phyloP scores from a whole-genome alignment of 176 grass and related monocot genomes.

The Thinopyrum elongatum region DNA sequence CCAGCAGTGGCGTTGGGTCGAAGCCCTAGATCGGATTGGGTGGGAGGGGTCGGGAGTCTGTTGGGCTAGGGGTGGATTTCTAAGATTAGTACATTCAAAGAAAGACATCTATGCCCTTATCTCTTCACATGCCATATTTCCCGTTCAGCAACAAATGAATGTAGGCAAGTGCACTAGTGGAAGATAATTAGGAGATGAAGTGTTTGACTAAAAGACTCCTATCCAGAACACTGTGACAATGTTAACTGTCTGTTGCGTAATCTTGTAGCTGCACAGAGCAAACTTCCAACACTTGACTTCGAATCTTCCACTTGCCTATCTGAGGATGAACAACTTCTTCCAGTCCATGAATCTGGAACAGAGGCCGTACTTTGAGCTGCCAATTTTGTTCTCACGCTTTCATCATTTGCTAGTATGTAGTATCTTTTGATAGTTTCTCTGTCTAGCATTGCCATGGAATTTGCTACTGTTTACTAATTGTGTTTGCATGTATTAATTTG shows the following conservation, averaged over 20 bases:
- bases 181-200: too few species aligned
- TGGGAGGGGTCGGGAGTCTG: too few species aligned
- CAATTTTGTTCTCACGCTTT: neutral
- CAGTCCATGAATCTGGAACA: neutral
- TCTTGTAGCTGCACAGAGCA: neutral
- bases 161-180: too few species aligned
- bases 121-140: too few species aligned
- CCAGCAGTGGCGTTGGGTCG: too few species aligned
- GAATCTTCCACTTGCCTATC: neutral
- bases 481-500: neutral
- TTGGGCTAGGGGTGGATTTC: too few species aligned
- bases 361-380: neutral
- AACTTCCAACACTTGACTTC: neutral
- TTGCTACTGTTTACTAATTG: neutral
- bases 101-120: too few species aligned
- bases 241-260: neutral
- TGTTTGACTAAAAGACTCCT: too few species aligned
- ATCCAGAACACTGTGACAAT: too few species aligned
- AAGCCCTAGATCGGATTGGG: too few species aligned
- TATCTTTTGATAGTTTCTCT: neutral
- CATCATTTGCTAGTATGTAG: neutral
- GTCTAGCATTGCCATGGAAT: neutral
- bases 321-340: neutral
- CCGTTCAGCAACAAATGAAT: too few species aligned
- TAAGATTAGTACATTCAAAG: too few species aligned